Evolutionary conservation across 768 basidiomycete genomes (phyloP), one percentile per base, ranked within the genome.

Genomic region (Scleroderma citrinum): DNA sequence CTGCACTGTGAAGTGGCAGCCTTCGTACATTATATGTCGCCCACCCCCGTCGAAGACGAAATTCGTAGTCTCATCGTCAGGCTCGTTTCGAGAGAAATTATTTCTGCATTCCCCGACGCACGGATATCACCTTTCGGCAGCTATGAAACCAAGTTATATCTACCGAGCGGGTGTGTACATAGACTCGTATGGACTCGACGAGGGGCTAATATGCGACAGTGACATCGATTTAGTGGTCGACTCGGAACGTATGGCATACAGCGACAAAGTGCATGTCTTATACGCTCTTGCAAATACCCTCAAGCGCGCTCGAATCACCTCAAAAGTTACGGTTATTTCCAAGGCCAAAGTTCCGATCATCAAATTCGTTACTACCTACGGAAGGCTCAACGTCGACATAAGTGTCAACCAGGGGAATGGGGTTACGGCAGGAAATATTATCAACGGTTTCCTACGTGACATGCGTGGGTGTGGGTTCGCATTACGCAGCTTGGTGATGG

Each of bases 311-410:
- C 73, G 79, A 8, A 83, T 98, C 51, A 90, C 93, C 1, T 73
- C 77, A 44, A 79, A 82, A 38, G 87, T 97, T 34, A 85, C 85
- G 24, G 83, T 97, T 65, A 92, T 99, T 55, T 83, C 85, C 24
- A 92, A 85, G 72, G 94, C 96, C 46, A 89, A 85, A 69, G 94
- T 98, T 7, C 96, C 96, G 26, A 97, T 99, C 64, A 77, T 99
- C 67, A 99, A 99, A 70, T 96, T 98, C 63, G 71, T 87, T 48
- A 92, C 94, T 2, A 76, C 72, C 8, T 78, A 83, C 53, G 93
- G 89, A 19, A 78, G 80, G 34, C 82, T 96, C 62, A 78, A 88
- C 50, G 90, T 99, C 55, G 95, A 99, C 61, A 89, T 98, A 61
- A 92, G 89, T 60, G 74, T 97, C 49, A 97, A 97, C 65, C 92